Base-by-base conservation (phyloP, 805 yeast species). In the Candida vartiovaarae region DNA sequence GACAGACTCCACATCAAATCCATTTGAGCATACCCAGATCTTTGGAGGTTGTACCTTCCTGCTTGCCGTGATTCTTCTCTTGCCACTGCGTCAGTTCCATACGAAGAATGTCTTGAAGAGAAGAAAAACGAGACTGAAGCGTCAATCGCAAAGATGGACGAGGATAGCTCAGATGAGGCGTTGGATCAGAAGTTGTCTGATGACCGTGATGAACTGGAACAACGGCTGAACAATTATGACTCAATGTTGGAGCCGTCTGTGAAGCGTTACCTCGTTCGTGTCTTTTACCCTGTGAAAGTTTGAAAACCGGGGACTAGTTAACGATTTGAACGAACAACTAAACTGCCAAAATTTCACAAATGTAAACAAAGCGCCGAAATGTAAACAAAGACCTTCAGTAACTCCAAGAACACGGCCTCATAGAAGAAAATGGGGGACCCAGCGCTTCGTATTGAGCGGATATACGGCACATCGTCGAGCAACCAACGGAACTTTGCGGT, bases 11-110 rank as follows among this genome's bases (percentile, higher is more conserved):
- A 38, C 57, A 5, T 37, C 51, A 8, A 47, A 50, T 7, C 85
- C 86, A 2, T 82, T 71, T 51, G 52, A 74, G 10, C 69, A 80
- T 50, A 69, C 82, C 0, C 86, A 81, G 53, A 70, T 79, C 1
- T 79, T 78, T 58, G 70, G 77, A 2, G 87, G 84, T 1, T 53
- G 69, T 9, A 60, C 74, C 34, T 74, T 68, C 47, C 55, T 72
- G 10, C 60, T 60, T 8, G 75, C 74, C 0, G 55, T 71, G 6
- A 4, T 76, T 1, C 45, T 73, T 31, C 59, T 74, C 42, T 40
- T 74, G 2, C 61, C 74, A 1, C 57, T 76, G 8, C 65, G 88
- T 49, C 83, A 78, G 50, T 64, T 64, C 61, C 61, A 71, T 37
- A 74, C 79, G 3, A 50, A 66, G 38, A 62, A 62, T 41, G 46